Percentiles rank a stretch among this genome's conserved stretches.
Conservation (phyloP, 306 rosid species). For the Hippophae tibetana region DNA sequence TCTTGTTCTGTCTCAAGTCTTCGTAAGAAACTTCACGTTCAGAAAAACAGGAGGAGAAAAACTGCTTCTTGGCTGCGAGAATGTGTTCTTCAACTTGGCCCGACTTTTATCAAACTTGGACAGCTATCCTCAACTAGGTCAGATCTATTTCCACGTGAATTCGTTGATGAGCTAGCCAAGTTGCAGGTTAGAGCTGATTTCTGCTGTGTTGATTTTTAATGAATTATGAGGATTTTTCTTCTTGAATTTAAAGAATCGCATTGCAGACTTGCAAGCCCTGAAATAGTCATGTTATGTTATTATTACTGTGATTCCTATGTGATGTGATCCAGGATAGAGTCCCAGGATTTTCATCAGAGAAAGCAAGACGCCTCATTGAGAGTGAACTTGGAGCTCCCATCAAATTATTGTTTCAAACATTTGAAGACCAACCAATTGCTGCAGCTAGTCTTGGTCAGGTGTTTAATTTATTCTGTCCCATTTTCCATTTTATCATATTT, state of each 20-base stretch:
- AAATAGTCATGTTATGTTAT: slow-evolving; percentile 1
- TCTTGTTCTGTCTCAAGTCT: slow-evolving; percentile 7
- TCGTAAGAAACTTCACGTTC: slow-evolving; percentile 17
- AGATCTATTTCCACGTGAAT: slow-evolving; percentile 78
- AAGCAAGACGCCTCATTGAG: slow-evolving; percentile 66
- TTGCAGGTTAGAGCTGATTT: slow-evolving; percentile 46
- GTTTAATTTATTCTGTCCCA: slow-evolving; percentile 13
- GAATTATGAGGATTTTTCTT: neutral
- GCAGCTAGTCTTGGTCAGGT: slow-evolving; percentile 99
- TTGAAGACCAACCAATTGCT: slow-evolving; percentile 81
- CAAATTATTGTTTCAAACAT: slow-evolving; percentile 55
- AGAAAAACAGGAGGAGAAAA: slow-evolving; percentile 58
- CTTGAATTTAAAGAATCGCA: neutral
- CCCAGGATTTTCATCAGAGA: slow-evolving; percentile 79
- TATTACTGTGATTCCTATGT: slow-evolving; percentile 9
- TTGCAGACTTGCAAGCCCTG: neutral
- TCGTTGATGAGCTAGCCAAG: slow-evolving; percentile 87
- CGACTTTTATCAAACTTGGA: slow-evolving; percentile 90
- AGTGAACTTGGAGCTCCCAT: slow-evolving; percentile 70
- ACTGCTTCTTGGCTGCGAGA: slow-evolving; percentile 89
- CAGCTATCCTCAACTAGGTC: slow-evolving; percentile 90
- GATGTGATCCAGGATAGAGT: slow-evolving; percentile 61
- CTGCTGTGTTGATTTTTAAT: neutral
- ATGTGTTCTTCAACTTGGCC: slow-evolving; percentile 80
- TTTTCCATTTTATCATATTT: neutral